Evolutionary conservation across 1,139 yeast genomes (phyloP).

Genomic region (Kurtzmaniella quercitrusa): DNA sequence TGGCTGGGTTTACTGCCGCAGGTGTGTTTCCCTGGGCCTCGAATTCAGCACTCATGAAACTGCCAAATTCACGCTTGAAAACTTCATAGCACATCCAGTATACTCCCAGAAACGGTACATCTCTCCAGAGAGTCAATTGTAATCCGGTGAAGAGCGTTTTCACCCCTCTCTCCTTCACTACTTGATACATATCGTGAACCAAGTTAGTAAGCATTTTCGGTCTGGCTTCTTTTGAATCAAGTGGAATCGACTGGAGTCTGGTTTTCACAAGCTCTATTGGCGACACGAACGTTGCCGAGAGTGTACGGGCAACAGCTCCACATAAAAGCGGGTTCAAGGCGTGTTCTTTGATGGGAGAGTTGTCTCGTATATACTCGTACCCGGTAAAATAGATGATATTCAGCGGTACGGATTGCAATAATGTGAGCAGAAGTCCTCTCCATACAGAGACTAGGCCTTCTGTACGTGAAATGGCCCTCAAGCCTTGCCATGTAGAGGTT

Average conservation of each 20-base stretch:
- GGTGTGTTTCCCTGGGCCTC: slow-evolving; percentile 3
- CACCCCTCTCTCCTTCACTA: slow-evolving; percentile 56
- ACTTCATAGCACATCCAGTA: slow-evolving; percentile 87
- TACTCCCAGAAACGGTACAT: slow-evolving; percentile 93
- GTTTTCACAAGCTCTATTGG: slow-evolving; percentile 89
- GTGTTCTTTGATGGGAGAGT: slow-evolving; percentile 52
- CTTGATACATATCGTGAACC: slow-evolving; percentile 50
- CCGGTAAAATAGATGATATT: slow-evolving; percentile 94
- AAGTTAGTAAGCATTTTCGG: slow-evolving; percentile 42
- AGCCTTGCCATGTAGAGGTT: slow-evolving; percentile 69
- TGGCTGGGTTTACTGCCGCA: slow-evolving; percentile 3
- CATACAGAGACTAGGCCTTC: slow-evolving; percentile 82
- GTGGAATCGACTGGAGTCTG: slow-evolving; percentile 79
- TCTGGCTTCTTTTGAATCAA: slow-evolving; percentile 20
- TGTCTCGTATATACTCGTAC: slow-evolving; percentile 78
- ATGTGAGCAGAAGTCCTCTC: slow-evolving; percentile 82
- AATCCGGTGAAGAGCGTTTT: slow-evolving; percentile 77
- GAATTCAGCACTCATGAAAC: slow-evolving; percentile 22
- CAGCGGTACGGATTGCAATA: slow-evolving; percentile 88
- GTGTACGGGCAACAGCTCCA: slow-evolving; percentile 77
- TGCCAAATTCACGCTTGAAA: slow-evolving; percentile 25
- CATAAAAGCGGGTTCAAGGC: slow-evolving; percentile 73
- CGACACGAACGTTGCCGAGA: slow-evolving; percentile 82
- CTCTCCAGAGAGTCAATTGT: slow-evolving; percentile 88
- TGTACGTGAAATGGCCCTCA: slow-evolving; percentile 54